phyloP scores from a whole-genome alignment of 2,329 filamentous ascomycete genomes.

The Talaromyces verruculosus region DNA sequence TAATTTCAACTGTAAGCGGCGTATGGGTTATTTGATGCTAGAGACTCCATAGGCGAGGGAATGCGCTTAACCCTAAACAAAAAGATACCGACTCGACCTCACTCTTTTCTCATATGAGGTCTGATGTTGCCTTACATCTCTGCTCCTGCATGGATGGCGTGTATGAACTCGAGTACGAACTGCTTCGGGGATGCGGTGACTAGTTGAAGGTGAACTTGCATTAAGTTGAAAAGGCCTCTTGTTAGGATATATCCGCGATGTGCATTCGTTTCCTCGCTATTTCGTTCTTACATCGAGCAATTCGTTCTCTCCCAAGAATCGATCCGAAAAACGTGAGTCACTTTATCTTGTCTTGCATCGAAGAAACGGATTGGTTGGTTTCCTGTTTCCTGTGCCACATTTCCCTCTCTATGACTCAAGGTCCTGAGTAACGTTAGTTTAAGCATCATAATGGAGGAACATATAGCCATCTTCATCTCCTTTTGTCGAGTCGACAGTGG shows the following conservation, averaged over 20 bases:
- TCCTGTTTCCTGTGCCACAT: not conserved
- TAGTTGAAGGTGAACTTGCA: not conserved
- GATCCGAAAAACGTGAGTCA: not conserved
- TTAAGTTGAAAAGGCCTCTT: not conserved
- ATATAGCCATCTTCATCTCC: not conserved
- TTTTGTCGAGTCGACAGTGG: not conserved
- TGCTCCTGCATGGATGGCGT: not conserved
- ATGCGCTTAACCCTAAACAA: not conserved
- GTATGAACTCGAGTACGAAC: not conserved
- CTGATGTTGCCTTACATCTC: not conserved
- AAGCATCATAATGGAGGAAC: not conserved
- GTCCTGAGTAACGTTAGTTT: not conserved
- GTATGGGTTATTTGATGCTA: not conserved
- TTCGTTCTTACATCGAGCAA: not conserved
- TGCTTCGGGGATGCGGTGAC: not conserved
- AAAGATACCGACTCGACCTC: not conserved
- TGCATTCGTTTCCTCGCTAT: not conserved
- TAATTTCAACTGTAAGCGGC: conserved; percentile 13
- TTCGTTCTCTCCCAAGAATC: no score
- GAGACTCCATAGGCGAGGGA: not conserved
- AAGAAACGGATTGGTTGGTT: not conserved
- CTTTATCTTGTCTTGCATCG: not conserved
- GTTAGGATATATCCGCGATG: no score
- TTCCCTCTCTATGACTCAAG: not conserved
- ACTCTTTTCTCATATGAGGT: not conserved